Evolutionary conservation across 176 grass and related monocot species (phyloP), one percentile per base, ranked within the genome.

Genomic region (Echinochloa phyllopogon): DNA sequence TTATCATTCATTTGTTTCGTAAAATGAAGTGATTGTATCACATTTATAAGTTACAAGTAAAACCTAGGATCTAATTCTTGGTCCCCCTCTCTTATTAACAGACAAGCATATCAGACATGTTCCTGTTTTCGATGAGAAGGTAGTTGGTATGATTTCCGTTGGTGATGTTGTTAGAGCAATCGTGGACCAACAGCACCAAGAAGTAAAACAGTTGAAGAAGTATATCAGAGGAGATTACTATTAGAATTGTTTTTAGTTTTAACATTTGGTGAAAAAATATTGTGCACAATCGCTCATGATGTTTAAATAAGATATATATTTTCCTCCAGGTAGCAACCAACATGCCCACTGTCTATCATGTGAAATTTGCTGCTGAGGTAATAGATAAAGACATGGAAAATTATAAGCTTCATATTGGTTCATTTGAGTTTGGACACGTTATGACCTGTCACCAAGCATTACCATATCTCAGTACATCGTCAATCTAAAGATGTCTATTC

Each of bases 221-320:
- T 98, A 86, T 61, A 96, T 98, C 16, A 89, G 52, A 89, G 96
- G 96, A 76, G 91, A 95, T 51, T 98, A 98, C 27, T 98, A 89
- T 74, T 95, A 91, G 82, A 81, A 83, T 64, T 57, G 18, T 11
- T 3, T 56, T 24, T 29, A 49, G 8, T 18, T 14, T 27, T 21
- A 79, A 67, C 11, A 18, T 75, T 42, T 42, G 74, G 72, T 48
- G 45, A 52, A 81, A 3, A 59, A 71, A 55, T 15, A 29, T 5
- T 44, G 3, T 12, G 45, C 62, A 71, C 39, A 55, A 63, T 37
- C 69, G 41, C 33, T 7, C 25, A 48, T 56, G 38, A 45, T 58
- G 13, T 76, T 61, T 39, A 80, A 64, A n/a, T 3, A 62, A 63
- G 2, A 70, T 37, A 5, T 66, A 80, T 75, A 25, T 69, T 16